Evolutionary conservation across 2,329 filamentous ascomycete species (phyloP).

Genomic region (Fusarium sp.): DNA sequence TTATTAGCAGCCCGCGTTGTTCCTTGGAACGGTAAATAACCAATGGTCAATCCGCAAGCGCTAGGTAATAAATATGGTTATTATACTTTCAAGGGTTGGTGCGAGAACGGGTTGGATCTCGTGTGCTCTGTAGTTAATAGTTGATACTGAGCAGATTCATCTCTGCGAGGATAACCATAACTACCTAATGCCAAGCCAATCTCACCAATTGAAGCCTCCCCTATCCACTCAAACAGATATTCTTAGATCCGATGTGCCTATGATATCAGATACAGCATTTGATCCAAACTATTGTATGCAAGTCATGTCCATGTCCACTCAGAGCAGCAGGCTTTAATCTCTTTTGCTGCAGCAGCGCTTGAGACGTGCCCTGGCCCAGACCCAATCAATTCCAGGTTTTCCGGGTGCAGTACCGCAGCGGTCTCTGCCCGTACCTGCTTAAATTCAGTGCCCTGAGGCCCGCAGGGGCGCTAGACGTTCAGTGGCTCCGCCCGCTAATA

Average conservation of each 20-base stretch:
- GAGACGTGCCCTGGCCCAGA: conserved; percentile 34
- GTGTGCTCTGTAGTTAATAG: conserved; percentile 8
- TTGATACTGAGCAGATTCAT: too few relatives aligned
- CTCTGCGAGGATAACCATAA: neutral
- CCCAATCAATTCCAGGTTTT: conserved; percentile 39
- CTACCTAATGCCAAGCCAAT: conserved; percentile 20
- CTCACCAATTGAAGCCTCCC: conserved; percentile 1
- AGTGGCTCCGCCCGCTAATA: conserved; percentile 44
- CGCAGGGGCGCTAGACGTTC: conserved; percentile 41
- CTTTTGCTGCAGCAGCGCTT: conserved; percentile 38
- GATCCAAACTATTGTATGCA: conserved; percentile 40
- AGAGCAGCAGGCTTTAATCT: conserved; percentile 40
- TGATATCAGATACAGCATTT: conserved; percentile 29
- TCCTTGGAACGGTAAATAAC: conserved; percentile 41
- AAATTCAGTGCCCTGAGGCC: conserved; percentile 30
- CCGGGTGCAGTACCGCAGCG: conserved; percentile 28
- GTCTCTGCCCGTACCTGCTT: conserved; percentile 6
- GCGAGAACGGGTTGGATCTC: conserved; percentile 11
- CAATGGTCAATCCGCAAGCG: conserved; percentile 36
- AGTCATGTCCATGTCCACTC: conserved; percentile 41
- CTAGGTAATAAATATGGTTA: conserved; percentile 27
- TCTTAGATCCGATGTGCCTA: conserved; percentile 8
- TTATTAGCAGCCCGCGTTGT: conserved; percentile 3
- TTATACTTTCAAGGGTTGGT: conserved; percentile 14
- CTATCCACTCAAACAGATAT: neutral